Evolutionary conservation across 2,329 filamentous ascomycete genomes (phyloP), one percentile per base, ranked within the genome.

Genomic region (Microdochium bolleyi): DNA sequence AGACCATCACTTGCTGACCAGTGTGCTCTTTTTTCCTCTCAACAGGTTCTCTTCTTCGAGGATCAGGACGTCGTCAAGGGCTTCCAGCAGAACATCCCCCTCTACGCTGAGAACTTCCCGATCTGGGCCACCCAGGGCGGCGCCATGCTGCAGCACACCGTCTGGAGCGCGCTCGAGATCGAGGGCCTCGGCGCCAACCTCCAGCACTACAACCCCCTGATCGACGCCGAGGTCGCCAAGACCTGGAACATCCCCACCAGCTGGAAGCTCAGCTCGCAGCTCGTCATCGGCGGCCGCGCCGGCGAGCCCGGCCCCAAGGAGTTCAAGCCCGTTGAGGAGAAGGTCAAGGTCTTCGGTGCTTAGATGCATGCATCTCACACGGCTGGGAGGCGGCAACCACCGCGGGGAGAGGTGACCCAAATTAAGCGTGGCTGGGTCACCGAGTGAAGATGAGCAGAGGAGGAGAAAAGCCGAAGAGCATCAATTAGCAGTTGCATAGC

Each of bases 161-260:
- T 90, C 60, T 96, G 91, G 91, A 85, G 85, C 19, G 88, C 85
- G 3, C 82, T 96, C 53, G 88, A 92, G 73, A 78, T 85, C 55
- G 89, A 94, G 67, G 90, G 91, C 27, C 81, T 95, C 53, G 90
- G 90, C 59, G 88, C 86, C 67, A 95, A 92, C 78, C 79, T 96
- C 51, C 91, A 96, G 78, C 91, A 96, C 76, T 95, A 95, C 78
- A 94, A 90, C 80, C 90, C 90, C 21, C 71, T 96, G 54, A 82
- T 95, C 61, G 87, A 95, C 72, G 76, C 78, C 58, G 82, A 84
- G 73, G 86, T 91, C 51, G 72, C 78, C 48, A 74, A 71, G 56
- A 74, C 82, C 61, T 96, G 89, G 87, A 78, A 78, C 53, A 62
- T 95, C 30, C 87, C 88, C 46, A 64, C 72, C 19, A 78, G 79